Evolutionary conservation across 768 basidiomycete species (phyloP), one percentile per base, ranked within the genome.

Genomic region (Chiua virens): DNA sequence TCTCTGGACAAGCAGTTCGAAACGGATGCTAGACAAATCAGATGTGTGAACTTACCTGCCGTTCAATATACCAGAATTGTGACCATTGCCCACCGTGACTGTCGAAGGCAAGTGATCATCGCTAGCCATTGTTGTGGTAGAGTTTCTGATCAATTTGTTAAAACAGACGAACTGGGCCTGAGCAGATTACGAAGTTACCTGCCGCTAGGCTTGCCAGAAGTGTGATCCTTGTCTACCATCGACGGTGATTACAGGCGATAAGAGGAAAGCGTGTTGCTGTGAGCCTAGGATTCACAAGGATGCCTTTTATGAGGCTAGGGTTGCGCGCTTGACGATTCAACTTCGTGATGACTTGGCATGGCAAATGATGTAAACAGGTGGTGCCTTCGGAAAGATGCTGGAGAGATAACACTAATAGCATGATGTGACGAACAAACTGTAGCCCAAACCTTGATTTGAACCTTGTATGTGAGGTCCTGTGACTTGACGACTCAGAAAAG

Each of bases 231-330:
- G 32, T 15, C 32, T 15, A 7, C 15, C 32, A 34, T 34, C 32
- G 15, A 34, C 32, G 32, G 32, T 34, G 15, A 34, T 34, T 13
- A 2, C 32, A 15, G 32, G 32, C 2, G 32, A 15, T 4, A 34
- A 34, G 15, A 34, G 14, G 4, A 14, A 34, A 34, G 15, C 1
- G 3, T 10, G 28, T 8, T 28, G 42, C 11, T 15, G 5, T 21
- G 27, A 13, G 11, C 17, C 5, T 17, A 2, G 37, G 7, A 20
- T 9, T 1, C 27, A 28, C 52, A 37, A 47, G 30, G 34, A 62
- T 18, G 30, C 4, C 45, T 38, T 54, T 52, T 66, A 63, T 52
- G 21, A 56, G 50, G 51, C 28, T 18, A 65, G 58, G 61, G 55
- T 25, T 20, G 15, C 17, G 17, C 30, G 13, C 21, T 5, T 15